Base-by-base conservation (phyloP, 352 stramenopile species). In the Pythium apleroticum region DNA sequence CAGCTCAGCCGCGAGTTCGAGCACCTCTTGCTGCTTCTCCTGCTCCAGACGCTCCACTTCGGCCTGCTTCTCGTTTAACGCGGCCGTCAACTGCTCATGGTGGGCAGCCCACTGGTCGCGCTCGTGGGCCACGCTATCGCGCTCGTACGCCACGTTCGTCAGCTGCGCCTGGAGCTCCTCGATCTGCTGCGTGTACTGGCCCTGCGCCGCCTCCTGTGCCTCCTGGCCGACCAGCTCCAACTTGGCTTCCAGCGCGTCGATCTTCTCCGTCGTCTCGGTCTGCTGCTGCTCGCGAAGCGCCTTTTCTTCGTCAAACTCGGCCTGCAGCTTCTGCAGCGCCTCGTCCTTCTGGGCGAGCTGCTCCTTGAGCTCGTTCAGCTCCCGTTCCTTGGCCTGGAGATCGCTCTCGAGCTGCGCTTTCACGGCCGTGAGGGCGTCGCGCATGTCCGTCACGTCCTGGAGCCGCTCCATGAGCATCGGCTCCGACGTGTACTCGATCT, bases 381-480 rank as follows among this genome's bases (percentile, higher is more conserved):
- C 63, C 60, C 70, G 74, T 24, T 93, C 81, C 35, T 92, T 92
- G 9, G 80, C 71, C 52, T 89, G 72, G 2, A 94, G 74, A 50
- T 94, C 81, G 2, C 69, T 62, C 62, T 91, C 81, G 28, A 91
- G 60, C 65, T 93, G 77, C 45, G 77, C 71, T 68, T 93, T 93
- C 22, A 93, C 79, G 28, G 48, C 78, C 65, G 69, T 78, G 48
- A 92, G 59, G 30, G 85, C 85, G 43, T 93, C 81, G 62, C 83
- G 76, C 83, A 94, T 94, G 63, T 93, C 86, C 4, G 82, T 91
- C 35, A 82, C 63, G 56, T 94, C 86, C 69, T 94, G 86, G 53
- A 94, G 69, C 11, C 79, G 77, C 68, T 94, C 86, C 68, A 89
- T 71, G 14, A 94, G 74, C 84, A 94, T 93, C 17, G 86, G 83